These are phyloP conservation scores for Talaromyces pinophilus DNA, from an alignment of 2,329 filamentous ascomycete species.

Conservation along the genomic window DNA sequence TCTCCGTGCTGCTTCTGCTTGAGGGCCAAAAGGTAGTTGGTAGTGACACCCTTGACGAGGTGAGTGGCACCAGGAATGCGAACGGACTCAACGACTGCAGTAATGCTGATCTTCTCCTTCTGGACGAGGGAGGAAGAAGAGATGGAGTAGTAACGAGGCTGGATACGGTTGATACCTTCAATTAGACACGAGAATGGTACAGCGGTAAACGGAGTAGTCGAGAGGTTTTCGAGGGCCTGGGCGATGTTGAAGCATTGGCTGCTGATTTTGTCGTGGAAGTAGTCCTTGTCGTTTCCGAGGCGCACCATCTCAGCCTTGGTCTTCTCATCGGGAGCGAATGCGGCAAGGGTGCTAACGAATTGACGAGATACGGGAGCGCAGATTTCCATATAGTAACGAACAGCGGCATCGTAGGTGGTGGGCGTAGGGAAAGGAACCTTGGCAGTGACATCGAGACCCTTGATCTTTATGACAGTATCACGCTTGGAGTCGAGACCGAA, in stretches of 20 bases:
- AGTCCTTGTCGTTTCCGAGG: slow-evolving; percentile 89
- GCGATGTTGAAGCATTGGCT: slow-evolving; percentile 86
- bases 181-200: slow-evolving; percentile 94
- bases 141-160: slow-evolving; percentile 98
- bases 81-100: slow-evolving; percentile 87
- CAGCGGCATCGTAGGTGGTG: slow-evolving; percentile 90
- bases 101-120: slow-evolving; percentile 92
- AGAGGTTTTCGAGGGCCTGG: slow-evolving; percentile 73
- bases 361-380: slow-evolving; percentile 94
- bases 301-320: slow-evolving; percentile 85
- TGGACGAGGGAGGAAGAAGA: slow-evolving; percentile 94
- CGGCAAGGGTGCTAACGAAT: slow-evolving; percentile 81
- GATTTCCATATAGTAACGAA: slow-evolving; percentile 96
- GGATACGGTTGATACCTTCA: slow-evolving; percentile 89
- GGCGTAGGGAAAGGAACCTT: slow-evolving; percentile 98
- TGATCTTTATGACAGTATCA: slow-evolving; percentile 80
- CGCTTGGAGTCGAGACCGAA: slow-evolving; percentile 76
- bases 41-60: slow-evolving; percentile 89
- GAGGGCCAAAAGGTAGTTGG: slow-evolving; percentile 91
- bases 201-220: slow-evolving; percentile 74
- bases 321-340: slow-evolving; percentile 83
- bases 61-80: slow-evolving; percentile 73
- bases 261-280: slow-evolving; percentile 84
- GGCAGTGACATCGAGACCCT: slow-evolving; percentile 88
- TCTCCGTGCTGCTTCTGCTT: slow-evolving; percentile 97